Conservation (phyloP, 2,329 filamentous ascomycete genomes). For the Plenodomus tracheiphilus region DNA sequence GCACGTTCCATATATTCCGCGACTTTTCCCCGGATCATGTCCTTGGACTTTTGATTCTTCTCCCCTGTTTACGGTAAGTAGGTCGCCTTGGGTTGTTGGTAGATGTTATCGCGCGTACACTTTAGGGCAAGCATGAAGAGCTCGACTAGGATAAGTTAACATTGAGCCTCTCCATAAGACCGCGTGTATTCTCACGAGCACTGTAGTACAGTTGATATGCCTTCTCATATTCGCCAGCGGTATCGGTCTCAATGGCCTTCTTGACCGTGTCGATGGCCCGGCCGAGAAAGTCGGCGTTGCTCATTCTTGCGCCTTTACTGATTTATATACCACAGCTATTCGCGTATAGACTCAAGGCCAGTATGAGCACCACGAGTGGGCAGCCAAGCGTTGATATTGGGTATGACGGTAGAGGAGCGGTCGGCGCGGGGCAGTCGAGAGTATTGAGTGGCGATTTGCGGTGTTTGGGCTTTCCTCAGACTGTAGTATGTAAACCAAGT, state of each 20-base stretch:
- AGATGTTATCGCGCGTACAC: conserved; percentile 54
- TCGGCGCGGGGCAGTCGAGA: conserved; percentile 15
- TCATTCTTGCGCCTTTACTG: conserved; percentile 63
- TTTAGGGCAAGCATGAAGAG: conserved; percentile 98
- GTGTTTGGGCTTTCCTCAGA: background rate
- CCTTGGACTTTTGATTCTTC: conserved; percentile 96
- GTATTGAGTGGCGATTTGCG: background rate
- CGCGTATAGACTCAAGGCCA: background rate
- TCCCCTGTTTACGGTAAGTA: conserved; percentile 60
- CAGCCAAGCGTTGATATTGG: conserved; percentile 4
- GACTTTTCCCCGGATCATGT: conserved; percentile 94
- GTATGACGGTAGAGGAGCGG: conserved; percentile 13
- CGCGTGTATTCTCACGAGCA: conserved; percentile 51
- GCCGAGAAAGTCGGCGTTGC: conserved; percentile 93
- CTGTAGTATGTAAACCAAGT: too few relatives aligned
- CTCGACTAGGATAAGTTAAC: conserved; percentile 63
- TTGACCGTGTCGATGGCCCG: conserved; percentile 96
- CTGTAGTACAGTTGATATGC: conserved; percentile 96
- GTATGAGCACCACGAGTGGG: conserved; percentile 10
- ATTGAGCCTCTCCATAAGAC: background rate
- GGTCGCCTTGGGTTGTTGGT: conserved; percentile 1
- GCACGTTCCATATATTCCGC: conserved; percentile 98
- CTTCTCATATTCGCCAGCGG: conserved; percentile 93
- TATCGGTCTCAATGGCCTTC: conserved; percentile 96
- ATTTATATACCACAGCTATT: conserved; percentile 2